Percentiles rank a stretch among this genome's conserved stretches.
Conservation (phyloP, 768 basidiomycete genomes). For the Porpolomopsis calyptriformis region DNA sequence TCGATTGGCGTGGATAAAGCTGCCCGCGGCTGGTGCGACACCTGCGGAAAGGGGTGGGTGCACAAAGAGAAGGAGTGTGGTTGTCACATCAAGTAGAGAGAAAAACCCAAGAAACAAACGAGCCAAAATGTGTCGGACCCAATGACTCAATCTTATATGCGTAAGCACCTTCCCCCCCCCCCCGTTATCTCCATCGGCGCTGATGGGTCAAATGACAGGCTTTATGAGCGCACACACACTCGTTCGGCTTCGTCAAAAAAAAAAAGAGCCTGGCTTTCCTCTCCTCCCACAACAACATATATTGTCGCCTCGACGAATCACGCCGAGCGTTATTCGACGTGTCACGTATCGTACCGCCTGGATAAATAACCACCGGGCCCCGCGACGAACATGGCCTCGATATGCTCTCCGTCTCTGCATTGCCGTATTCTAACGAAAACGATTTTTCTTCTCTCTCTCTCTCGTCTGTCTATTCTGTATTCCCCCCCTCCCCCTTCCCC, state of each 20-base stretch:
- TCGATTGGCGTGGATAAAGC: constrained; percentile 63
- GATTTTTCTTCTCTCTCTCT: not conserved
- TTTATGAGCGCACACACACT: not conserved
- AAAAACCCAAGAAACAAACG: too few relatives aligned
- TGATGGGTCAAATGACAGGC: too few relatives aligned
- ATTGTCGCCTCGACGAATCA: constrained; percentile 17
- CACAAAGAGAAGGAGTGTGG: constrained; percentile 45
- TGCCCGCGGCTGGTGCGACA: constrained; percentile 58
- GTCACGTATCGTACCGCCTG: constrained; percentile 57
- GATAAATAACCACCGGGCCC: constrained; percentile 36
- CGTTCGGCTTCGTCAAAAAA: constrained; percentile 14
- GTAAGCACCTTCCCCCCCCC: too few relatives aligned
- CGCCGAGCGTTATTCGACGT: constrained; percentile 46
- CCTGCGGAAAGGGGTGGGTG: constrained; percentile 60
- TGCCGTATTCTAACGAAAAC: constrained; percentile 3
- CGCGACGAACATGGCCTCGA: constrained; percentile 59
- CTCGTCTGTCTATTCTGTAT: too few relatives aligned
- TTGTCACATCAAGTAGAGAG: constrained; percentile 52
- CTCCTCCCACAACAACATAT: too few relatives aligned
- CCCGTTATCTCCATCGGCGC: too few relatives aligned
- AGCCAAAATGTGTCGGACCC: too few relatives aligned
- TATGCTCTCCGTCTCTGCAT: constrained; percentile 21
- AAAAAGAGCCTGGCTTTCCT: too few relatives aligned
- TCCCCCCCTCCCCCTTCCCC: too few relatives aligned
- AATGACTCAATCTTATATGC: not conserved